These are phyloP conservation scores for Bauhinia variegata DNA, from an alignment of 306 rosid species.

Conservation along the genomic window DNA sequence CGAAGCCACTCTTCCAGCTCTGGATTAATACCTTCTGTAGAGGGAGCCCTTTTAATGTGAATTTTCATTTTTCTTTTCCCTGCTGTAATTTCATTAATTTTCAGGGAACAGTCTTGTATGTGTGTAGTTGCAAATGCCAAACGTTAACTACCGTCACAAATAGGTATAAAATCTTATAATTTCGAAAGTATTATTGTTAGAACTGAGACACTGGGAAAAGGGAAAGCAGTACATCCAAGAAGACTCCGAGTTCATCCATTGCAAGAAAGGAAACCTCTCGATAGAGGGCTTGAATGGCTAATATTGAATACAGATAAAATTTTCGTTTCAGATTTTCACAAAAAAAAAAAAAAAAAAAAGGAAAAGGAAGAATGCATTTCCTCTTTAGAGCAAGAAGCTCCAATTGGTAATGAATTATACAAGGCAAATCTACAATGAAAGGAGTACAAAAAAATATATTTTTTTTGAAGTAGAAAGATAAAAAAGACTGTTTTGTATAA, in stretches of 20 bases:
- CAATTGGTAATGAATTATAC: constrained; percentile 58
- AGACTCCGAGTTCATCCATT: constrained; percentile 8
- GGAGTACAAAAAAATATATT: no score
- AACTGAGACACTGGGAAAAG: not conserved
- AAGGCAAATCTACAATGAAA: constrained; percentile 63
- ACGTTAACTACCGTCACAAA: no score
- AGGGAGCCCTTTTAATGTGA: constrained; percentile 36
- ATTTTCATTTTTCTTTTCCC: constrained; percentile 49
- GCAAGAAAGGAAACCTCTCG: constrained; percentile 38
- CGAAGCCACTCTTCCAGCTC: constrained; percentile 16
- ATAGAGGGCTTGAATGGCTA: constrained; percentile 45
- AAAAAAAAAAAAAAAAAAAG: no score
- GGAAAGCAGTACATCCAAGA: not conserved
- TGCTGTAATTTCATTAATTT: constrained; percentile 42
- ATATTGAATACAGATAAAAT: constrained; percentile 52
- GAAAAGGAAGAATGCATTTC: constrained; percentile 56
- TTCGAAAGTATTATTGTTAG: no score
- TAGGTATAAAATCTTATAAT: no score
- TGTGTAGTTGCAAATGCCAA: constrained; percentile 39
- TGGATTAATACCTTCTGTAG: constrained; percentile 4
- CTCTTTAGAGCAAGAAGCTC: constrained; percentile 39
- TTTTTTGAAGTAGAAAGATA: constrained; percentile 21
- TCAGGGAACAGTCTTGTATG: constrained; percentile 41
- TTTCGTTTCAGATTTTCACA: constrained; percentile 59
- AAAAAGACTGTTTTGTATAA: constrained; percentile 24